These are phyloP conservation scores for Erigeron canadensis DNA, from an alignment of 129 eudicot genomes.

Conservation along the genomic window DNA sequence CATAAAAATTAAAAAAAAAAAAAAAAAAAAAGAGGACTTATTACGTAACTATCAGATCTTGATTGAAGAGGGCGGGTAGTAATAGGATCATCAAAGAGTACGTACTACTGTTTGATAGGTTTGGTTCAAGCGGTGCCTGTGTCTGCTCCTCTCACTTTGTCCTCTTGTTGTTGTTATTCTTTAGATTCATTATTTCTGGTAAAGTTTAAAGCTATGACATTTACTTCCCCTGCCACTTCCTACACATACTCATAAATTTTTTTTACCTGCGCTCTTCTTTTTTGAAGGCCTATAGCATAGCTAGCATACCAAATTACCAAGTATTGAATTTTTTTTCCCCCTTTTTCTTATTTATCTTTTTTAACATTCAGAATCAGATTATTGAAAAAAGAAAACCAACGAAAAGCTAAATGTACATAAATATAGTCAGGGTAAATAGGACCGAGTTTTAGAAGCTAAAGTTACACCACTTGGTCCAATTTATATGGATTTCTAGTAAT, in stretches of 20 bases:
- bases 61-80: not conserved
- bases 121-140: constrained; percentile 6
- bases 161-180: constrained; percentile 25
- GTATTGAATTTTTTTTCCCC: too few relatives aligned
- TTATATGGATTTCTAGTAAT: too few relatives aligned
- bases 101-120: constrained; percentile 29
- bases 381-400: too few relatives aligned
- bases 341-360: too few relatives aligned
- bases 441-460: too few relatives aligned
- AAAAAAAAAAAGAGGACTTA: not conserved
- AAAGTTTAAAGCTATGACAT: constrained; percentile 1
- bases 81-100: constrained; percentile 21
- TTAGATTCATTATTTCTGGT: constrained; percentile 26
- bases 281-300: not conserved
- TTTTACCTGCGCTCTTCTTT: too few relatives aligned
- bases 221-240: constrained; percentile 13
- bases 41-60: constrained; percentile 25
- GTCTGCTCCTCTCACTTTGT: constrained; percentile 21
- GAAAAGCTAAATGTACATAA: too few relatives aligned
- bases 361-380: too few relatives aligned
- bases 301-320: too few relatives aligned
- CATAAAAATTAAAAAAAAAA: not conserved
- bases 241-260: not conserved
- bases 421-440: too few relatives aligned
- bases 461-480: too few relatives aligned